These are phyloP conservation scores for Aquilaria agallochum DNA, from an alignment of 441 rosid species.

Conservation along the genomic window DNA sequence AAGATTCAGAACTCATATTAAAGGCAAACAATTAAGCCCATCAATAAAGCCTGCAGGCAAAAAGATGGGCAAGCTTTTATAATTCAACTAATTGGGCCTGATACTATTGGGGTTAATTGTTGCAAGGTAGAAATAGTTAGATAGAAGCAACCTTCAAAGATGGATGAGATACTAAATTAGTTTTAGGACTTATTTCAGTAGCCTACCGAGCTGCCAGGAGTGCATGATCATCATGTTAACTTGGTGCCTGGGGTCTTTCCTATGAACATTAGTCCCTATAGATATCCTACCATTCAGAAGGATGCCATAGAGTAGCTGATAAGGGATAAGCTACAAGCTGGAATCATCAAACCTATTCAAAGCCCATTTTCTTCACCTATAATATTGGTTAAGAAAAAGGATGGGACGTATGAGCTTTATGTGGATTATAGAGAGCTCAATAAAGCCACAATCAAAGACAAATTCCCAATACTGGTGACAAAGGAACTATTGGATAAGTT, in stretches of 20 bases:
- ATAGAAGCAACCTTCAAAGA: background rate
- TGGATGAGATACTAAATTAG: background rate
- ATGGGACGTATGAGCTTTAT: background rate
- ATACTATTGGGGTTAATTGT: too few relatives aligned
- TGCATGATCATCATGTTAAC: background rate
- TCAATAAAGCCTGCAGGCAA: too few relatives aligned
- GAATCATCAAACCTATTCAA: background rate
- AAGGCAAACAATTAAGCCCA: too few relatives aligned
- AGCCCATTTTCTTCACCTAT: background rate
- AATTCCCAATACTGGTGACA: background rate
- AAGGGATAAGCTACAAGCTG: background rate
- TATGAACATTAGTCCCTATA: background rate
- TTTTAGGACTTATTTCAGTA: background rate
- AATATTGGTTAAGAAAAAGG: background rate
- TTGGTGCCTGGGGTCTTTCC: background rate
- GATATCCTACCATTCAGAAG: background rate
- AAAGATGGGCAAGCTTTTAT: too few relatives aligned
- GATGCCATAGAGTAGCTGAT: background rate
- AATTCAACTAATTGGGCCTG: too few relatives aligned
- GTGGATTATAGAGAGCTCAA: background rate
- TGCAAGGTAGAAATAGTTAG: background rate
- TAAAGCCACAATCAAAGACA: background rate
- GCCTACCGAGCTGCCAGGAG: background rate
- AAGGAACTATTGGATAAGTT: slow-evolving; percentile 6
- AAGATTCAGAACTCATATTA: too few relatives aligned